A percentile compares a stretch with the other conserved stretches of the same genome.
phyloP scores from a whole-genome alignment of 2,329 filamentous ascomycete genomes.

The Sarocladium strictum region DNA sequence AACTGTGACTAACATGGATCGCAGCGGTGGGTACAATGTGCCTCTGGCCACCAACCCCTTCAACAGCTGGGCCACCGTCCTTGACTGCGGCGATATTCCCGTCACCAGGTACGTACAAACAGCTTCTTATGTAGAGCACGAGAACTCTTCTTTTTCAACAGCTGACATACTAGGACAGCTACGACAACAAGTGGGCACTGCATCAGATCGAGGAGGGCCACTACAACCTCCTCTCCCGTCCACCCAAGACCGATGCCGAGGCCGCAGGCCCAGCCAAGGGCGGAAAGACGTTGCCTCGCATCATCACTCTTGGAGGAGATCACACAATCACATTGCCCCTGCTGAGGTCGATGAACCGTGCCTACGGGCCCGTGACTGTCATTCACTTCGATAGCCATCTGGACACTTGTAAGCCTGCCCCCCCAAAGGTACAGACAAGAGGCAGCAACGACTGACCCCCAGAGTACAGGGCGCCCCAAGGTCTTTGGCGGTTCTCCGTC shows the following conservation, averaged over 20 bases:
- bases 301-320: constrained; percentile 70
- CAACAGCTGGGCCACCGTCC: constrained; percentile 69
- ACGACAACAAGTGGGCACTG: constrained; percentile 77
- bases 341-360: constrained; percentile 53
- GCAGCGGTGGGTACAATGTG: constrained; percentile 81
- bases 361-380: constrained; percentile 54
- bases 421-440: not conserved
- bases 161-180: constrained; percentile 38
- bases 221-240: constrained; percentile 64
- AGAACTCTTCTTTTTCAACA: not conserved
- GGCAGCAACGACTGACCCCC: constrained; percentile 15
- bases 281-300: constrained; percentile 69
- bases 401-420: constrained; percentile 54
- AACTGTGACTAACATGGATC: not conserved
- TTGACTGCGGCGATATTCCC: constrained; percentile 81
- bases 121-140: not conserved
- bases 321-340: constrained; percentile 58
- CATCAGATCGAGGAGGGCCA: constrained; percentile 84
- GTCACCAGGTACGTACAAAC: constrained; percentile 65
- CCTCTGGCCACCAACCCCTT: constrained; percentile 75
- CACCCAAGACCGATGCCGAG: constrained; percentile 62
- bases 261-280: constrained; percentile 63
- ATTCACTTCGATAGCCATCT: constrained; percentile 60
- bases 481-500: constrained; percentile 80
- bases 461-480: constrained; percentile 63